A percentile compares a stretch with the other conserved stretches of the same genome.
Conservation (phyloP, 169 alveolate species). For the Plasmodium adleri region DNA sequence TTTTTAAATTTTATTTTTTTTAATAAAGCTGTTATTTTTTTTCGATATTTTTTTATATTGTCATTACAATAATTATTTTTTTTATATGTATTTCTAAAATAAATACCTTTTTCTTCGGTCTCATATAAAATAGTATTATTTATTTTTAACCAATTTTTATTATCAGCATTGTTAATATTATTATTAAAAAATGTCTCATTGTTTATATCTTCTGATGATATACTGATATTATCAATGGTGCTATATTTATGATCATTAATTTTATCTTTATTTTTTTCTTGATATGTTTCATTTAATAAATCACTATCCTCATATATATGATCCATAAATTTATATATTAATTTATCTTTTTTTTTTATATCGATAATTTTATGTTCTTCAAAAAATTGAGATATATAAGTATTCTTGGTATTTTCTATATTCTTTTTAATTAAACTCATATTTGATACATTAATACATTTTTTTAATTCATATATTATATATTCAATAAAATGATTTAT, state of each 20-base stretch:
- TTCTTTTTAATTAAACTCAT: constrained; percentile 54
- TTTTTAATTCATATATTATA: constrained; percentile 49
- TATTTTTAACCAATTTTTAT: not conserved
- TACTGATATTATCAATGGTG: not conserved
- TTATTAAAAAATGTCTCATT: not conserved
- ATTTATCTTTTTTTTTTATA: constrained; percentile 35
- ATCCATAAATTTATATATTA: constrained; percentile 11
- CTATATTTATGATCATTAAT: not conserved
- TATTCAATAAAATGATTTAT: constrained; percentile 64
- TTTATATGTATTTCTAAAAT: not conserved
- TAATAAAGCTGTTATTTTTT: not conserved
- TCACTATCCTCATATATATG: constrained; percentile 16
- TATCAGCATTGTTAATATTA: not conserved
- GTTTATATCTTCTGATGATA: not conserved
- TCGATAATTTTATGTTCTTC: constrained; percentile 56
- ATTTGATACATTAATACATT: constrained; percentile 64
- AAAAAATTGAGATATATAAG: constrained; percentile 67
- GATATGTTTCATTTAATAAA: not conserved
- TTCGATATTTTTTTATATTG: not conserved
- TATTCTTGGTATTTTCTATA: constrained; percentile 59
- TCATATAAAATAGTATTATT: not conserved
- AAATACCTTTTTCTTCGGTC: not conserved
- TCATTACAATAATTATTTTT: not conserved
- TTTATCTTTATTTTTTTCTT: not conserved
- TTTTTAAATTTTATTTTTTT: not conserved